A percentile compares a stretch with the other conserved stretches of the same genome.
phyloP scores from a whole-genome alignment of 768 basidiomycete species.

The Kwoniella botswanensis region DNA sequence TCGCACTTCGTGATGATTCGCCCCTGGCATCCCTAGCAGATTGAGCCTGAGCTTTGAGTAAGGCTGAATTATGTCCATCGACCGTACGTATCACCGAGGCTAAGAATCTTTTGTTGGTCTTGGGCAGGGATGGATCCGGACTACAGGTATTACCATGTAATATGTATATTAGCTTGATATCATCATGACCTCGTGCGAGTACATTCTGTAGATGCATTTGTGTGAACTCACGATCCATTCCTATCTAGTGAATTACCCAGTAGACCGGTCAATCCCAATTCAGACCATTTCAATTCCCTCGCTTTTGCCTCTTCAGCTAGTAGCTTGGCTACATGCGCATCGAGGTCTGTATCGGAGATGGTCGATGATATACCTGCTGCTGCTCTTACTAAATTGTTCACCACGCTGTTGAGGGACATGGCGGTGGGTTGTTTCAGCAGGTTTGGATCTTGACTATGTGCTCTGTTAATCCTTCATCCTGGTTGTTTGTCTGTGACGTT shows the following conservation, averaged over 20 bases:
- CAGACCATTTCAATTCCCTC: slow-evolving; percentile 77
- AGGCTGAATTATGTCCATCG: slow-evolving; percentile 90
- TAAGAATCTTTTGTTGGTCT: slow-evolving; percentile 65
- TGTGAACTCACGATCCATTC: slow-evolving; percentile 40
- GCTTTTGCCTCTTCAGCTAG: slow-evolving; percentile 91
- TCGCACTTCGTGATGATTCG: slow-evolving; percentile 15
- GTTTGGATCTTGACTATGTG: too few species aligned
- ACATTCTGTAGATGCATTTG: background rate
- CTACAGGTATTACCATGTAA: slow-evolving; percentile 36
- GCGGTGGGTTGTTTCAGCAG: background rate
- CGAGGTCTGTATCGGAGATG: slow-evolving; percentile 76
- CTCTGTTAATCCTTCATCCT: too few species aligned
- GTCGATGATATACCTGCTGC: slow-evolving; percentile 51
- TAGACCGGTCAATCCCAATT: slow-evolving; percentile 79
- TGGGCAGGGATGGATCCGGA: slow-evolving; percentile 72
- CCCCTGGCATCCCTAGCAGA: slow-evolving; percentile 49
- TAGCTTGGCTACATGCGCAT: slow-evolving; percentile 87
- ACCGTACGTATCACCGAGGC: slow-evolving; percentile 81
- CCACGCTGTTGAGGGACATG: slow-evolving; percentile 52
- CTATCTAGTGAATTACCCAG: slow-evolving; percentile 55
- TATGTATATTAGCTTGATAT: slow-evolving; percentile 44
- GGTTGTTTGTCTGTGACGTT: too few species aligned
- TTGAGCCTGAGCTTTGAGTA: slow-evolving; percentile 61
- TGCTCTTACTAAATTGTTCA: slow-evolving; percentile 54
- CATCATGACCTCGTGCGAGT: too few species aligned